These are phyloP conservation scores for Penicillium pulvis DNA, from an alignment of 495 filamentous ascomycete genomes.

Conservation along the genomic window DNA sequence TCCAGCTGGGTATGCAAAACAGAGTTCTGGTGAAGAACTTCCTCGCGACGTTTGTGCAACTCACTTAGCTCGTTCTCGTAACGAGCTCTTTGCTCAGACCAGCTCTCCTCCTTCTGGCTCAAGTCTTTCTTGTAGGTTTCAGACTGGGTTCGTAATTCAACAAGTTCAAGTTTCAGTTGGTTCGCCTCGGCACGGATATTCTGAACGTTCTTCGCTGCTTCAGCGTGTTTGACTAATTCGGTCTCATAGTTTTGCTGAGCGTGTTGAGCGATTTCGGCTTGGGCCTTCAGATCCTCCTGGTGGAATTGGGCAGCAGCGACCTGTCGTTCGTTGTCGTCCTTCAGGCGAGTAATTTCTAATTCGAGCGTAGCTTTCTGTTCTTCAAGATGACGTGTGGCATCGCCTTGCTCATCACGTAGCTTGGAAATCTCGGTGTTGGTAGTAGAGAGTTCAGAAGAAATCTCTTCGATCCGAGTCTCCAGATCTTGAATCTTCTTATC, in stretches of 20 bases:
- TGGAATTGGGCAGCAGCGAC: constrained; percentile 74
- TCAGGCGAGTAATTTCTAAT: constrained; percentile 75
- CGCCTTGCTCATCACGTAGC: constrained; percentile 74
- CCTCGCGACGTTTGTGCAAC: constrained; percentile 73
- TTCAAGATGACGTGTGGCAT: constrained; percentile 68
- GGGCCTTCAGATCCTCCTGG: constrained; percentile 86
- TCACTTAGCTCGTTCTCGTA: constrained; percentile 85
- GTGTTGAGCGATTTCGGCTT: constrained; percentile 88
- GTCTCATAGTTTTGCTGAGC: constrained; percentile 94
- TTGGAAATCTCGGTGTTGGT: constrained; percentile 78
- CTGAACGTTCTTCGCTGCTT: constrained; percentile 82
- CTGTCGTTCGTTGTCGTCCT: constrained; percentile 82
- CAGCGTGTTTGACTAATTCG: constrained; percentile 91
- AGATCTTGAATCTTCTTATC: constrained; percentile 75
- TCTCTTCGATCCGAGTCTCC: constrained; percentile 77
- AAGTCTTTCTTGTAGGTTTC: constrained; percentile 79
- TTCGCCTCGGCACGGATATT: constrained; percentile 77
- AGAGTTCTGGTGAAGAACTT: constrained; percentile 81
- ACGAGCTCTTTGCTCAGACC: constrained; percentile 75
- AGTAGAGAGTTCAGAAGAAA: constrained; percentile 74
- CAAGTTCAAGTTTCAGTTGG: constrained; percentile 73
- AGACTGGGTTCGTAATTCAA: constrained; percentile 69
- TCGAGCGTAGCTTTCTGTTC: constrained; percentile 78
- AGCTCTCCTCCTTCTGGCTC: constrained; percentile 80
- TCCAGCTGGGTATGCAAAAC: constrained; percentile 88